These are phyloP conservation scores for Terfezia boudieri DNA, from an alignment of 495 filamentous ascomycete species.

Conservation along the genomic window DNA sequence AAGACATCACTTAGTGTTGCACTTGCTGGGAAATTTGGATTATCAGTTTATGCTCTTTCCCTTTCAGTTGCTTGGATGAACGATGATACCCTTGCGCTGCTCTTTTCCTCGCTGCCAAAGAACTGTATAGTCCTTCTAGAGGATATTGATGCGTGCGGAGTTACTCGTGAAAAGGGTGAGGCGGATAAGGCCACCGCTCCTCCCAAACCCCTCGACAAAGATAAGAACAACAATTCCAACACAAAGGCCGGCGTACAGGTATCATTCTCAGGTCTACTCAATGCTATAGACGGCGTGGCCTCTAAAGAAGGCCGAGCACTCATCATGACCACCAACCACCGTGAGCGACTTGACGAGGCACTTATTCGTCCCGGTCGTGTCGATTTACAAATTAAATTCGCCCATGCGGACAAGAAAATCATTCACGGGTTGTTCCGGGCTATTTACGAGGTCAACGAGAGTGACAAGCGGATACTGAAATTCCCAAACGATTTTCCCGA, in stretches of 20 bases:
- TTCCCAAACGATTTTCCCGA: constrained; percentile 9
- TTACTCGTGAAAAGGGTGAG: constrained; percentile 29
- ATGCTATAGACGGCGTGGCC: constrained; percentile 63
- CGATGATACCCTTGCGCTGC: constrained; percentile 45
- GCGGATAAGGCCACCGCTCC: constrained; percentile 1
- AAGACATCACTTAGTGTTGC: constrained; percentile 41
- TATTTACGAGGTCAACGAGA: constrained; percentile 36
- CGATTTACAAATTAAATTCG: constrained; percentile 49
- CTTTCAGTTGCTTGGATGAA: constrained; percentile 38
- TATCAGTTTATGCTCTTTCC: constrained; percentile 47
- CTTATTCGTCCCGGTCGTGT: constrained; percentile 55
- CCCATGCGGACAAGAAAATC: constrained; percentile 37
- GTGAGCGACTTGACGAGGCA: constrained; percentile 49
- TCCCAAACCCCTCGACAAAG: background rate
- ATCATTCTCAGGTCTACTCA: constrained; percentile 57
- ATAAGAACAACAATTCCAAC: background rate
- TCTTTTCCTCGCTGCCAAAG: constrained; percentile 47
- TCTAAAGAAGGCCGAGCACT: constrained; percentile 61
- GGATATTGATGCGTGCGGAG: constrained; percentile 48
- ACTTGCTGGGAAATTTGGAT: constrained; percentile 45
- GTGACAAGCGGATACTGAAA: constrained; percentile 5
- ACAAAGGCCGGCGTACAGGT: constrained; percentile 15
- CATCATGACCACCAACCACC: constrained; percentile 69
- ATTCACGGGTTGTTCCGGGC: constrained; percentile 45
- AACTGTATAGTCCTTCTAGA: constrained; percentile 52